A percentile compares a stretch with the other conserved stretches of the same genome.
phyloP scores from a whole-genome alignment of 768 basidiomycete genomes.

The Lactifluus subvellereus region DNA sequence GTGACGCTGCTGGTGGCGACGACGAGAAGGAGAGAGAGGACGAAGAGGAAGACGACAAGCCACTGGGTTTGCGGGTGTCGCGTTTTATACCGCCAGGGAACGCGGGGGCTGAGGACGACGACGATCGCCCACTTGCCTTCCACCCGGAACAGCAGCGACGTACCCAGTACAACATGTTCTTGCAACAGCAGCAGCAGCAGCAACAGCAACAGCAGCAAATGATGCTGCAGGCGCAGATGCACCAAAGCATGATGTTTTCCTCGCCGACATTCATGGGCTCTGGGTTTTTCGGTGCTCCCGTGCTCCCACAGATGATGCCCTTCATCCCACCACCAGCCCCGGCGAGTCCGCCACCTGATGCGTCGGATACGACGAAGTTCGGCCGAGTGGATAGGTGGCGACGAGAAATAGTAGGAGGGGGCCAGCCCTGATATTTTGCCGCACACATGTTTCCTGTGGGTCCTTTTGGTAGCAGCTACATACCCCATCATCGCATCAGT shows the following conservation, averaged over 20 bases:
- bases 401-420: slow-evolving; percentile 66
- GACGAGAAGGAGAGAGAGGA: slow-evolving; percentile 29
- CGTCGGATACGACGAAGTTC: slow-evolving; percentile 60
- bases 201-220: slow-evolving; percentile 58
- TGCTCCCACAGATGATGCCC: slow-evolving; percentile 36
- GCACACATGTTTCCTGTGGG: not conserved
- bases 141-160: slow-evolving; percentile 78
- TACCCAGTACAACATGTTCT: slow-evolving; percentile 45
- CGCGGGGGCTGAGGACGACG: slow-evolving; percentile 31
- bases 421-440: slow-evolving; percentile 29
- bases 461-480: not conserved
- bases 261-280: slow-evolving; percentile 60
- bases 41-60: slow-evolving; percentile 64
- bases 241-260: slow-evolving; percentile 69
- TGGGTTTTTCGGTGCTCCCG: slow-evolving; percentile 57
- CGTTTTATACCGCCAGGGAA: slow-evolving; percentile 31
- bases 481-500: not conserved
- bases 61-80: slow-evolving; percentile 65
- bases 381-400: slow-evolving; percentile 77
- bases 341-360: slow-evolving; percentile 49
- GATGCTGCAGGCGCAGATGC: slow-evolving; percentile 45
- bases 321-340: slow-evolving; percentile 41
- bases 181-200: slow-evolving; percentile 46
- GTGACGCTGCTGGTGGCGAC: slow-evolving; percentile 1
- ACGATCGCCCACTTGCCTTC: slow-evolving; percentile 63